phyloP scores from a whole-genome alignment of 257 asterid genomes.

The Solanum gracilifrons region DNA sequence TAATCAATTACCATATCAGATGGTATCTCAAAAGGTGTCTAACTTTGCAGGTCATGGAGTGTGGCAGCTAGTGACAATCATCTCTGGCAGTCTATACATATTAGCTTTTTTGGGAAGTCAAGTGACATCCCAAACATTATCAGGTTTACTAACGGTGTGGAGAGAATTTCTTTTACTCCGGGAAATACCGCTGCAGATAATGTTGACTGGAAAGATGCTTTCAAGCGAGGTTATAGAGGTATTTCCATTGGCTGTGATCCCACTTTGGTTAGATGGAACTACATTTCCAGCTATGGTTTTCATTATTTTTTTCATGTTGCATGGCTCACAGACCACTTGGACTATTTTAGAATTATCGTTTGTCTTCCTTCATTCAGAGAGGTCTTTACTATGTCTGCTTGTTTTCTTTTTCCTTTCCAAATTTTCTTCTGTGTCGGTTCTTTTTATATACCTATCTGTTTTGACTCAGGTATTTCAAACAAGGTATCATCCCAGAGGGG shows the following conservation, averaged over 20 bases:
- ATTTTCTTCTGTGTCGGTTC: neutral
- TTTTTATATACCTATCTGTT: neutral
- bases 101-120: constrained; percentile 24
- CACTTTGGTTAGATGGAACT: neutral
- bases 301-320: neutral
- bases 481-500: constrained; percentile 47
- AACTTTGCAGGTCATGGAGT: constrained; percentile 56
- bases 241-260: neutral
- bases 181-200: neutral
- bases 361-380: neutral
- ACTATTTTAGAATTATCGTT: neutral
- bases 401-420: neutral
- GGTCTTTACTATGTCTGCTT: neutral
- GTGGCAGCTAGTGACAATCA: constrained; percentile 52
- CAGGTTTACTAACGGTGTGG: neutral
- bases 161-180: neutral
- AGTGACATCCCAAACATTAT: neutral
- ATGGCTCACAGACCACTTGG: neutral
- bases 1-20: neutral
- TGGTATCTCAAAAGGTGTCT: neutral
- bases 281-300: neutral
- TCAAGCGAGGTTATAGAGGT: constrained; percentile 43
- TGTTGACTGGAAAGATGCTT: constrained; percentile 36
- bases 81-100: constrained; percentile 52
- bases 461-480: constrained; percentile 28